Percentiles rank a stretch among this genome's conserved stretches.
Evolutionary conservation across 2,329 filamentous ascomycete species (phyloP).

Genomic region (Penicillium sp.): DNA sequence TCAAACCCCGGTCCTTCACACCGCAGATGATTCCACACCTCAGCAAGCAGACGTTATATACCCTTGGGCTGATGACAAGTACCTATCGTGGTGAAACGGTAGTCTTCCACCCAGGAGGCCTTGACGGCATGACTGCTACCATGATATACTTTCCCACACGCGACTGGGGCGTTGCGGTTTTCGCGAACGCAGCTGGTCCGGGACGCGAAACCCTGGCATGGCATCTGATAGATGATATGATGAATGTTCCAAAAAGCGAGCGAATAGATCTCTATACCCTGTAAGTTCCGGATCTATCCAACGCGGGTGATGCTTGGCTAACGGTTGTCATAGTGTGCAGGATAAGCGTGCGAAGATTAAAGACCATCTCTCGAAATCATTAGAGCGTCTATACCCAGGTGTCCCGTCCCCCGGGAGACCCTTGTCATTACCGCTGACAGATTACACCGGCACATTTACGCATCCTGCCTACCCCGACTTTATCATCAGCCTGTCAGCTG

Average conservation of each 20-base stretch:
- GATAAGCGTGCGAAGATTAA: not conserved
- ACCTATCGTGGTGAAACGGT: constrained; percentile 28
- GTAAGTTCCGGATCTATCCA: not conserved
- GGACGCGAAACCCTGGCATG: not conserved
- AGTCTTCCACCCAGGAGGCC: constrained; percentile 30
- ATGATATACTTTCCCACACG: constrained; percentile 30
- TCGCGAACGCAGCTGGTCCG: constrained; percentile 26
- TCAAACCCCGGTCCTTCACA: constrained; percentile 22
- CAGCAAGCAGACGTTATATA: constrained; percentile 25
- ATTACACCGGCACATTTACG: not conserved
- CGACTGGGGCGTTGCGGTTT: constrained; percentile 30
- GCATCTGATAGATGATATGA: not conserved
- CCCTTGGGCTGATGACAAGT: constrained; percentile 30
- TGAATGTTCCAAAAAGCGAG: not conserved
- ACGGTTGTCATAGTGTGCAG: not conserved
- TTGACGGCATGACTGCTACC: constrained; percentile 27
- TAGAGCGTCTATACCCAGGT: not conserved
- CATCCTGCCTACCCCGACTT: not conserved
- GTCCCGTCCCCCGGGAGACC: not conserved
- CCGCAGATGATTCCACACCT: constrained; percentile 10
- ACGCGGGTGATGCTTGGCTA: not conserved
- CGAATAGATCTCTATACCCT: not conserved
- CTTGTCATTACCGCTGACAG: not conserved
- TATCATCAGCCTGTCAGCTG: not conserved
- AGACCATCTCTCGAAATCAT: not conserved